Evolutionary conservation across 2,329 filamentous ascomycete genomes (phyloP), one percentile per base, ranked within the genome.

Genomic region (Chaetomiaceae sp.): DNA sequence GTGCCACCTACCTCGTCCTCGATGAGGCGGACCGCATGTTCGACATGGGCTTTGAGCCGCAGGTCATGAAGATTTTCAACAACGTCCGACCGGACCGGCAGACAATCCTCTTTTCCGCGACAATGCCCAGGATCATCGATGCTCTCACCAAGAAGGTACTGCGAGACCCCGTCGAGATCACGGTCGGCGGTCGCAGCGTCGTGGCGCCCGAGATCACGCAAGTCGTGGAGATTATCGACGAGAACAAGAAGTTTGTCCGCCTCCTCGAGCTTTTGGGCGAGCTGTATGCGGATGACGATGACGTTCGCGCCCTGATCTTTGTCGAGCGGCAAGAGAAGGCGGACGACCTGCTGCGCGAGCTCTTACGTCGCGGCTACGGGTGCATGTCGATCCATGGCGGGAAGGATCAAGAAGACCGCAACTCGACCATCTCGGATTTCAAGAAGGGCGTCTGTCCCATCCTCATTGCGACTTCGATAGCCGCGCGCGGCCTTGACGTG

Each of bases 11-110:
- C 68, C 84, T 96, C 22, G 94, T 99, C 11, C 81, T 99, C 36
- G 94, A 99, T 67, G 94, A 99, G 72, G 94, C 94, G 44, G 94
- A 99, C 71, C 87, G 94, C 58, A 97, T 99, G 94, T 96, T 97
- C 68, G 94, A 99, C 69, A 97, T 99, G 94, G 94, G 94, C 14
- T 99, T 99, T 66, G 92, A 96, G 71, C 92, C 94, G 2, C 94
- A 99, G 69, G 91, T 99, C 50, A 94, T 94, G 83, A 96, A 95
- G 71, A 94, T 99, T 54, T 85, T 97, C 67, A 84, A 84, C 61
- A 96, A 94, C 65, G 88, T 96, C 68, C 86, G 94, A 44, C 91
- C 94, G 0, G 89, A 96, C 68, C 85, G 89, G 47, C 94, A 99
- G 68, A 96, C 91, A 0, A 91, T 97, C 47, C 79, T 97, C 22